Conservation (phyloP, 2,329 filamentous ascomycete genomes). For the Neofusicoccum ribis region DNA sequence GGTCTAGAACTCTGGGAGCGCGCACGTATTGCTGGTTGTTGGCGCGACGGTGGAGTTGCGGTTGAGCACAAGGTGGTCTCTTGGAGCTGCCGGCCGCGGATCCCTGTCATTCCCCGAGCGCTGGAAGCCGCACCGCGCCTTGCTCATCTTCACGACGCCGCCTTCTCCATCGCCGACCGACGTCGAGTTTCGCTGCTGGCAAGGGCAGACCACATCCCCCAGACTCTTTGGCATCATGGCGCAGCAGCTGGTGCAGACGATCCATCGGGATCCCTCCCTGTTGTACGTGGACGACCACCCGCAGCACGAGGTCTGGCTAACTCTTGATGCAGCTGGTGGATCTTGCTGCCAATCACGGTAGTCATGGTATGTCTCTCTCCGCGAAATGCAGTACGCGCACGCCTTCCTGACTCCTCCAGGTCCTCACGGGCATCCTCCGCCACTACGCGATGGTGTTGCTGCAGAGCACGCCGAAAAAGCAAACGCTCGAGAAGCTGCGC, state of each 20-base stretch:
- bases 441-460: constrained; percentile 96
- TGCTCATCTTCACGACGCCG: constrained; percentile 4
- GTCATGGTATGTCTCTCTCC: constrained; percentile 73
- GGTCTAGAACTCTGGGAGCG: not conserved
- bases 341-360: constrained; percentile 92
- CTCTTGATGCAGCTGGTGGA: constrained; percentile 79
- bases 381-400: not conserved
- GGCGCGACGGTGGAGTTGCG: constrained; percentile 20
- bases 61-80: constrained; percentile 39
- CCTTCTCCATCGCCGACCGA: constrained; percentile 8
- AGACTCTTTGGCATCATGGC: constrained; percentile 61
- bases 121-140: constrained; percentile 9
- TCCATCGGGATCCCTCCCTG: constrained; percentile 95
- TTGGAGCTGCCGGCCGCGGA: constrained; percentile 30
- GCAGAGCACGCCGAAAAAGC: constrained; percentile 78
- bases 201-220: not conserved
- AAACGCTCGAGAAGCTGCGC: constrained; percentile 71
- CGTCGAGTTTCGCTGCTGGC: not conserved
- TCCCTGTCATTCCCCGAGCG: constrained; percentile 27
- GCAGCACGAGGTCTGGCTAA: constrained; percentile 11
- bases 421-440: constrained; percentile 90
- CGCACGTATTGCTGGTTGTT: constrained; percentile 5
- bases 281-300: constrained; percentile 65
- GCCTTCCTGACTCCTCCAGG: constrained; percentile 33
- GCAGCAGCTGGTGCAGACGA: constrained; percentile 84